A percentile compares a stretch with the other conserved stretches of the same genome.
Conservation (phyloP, 345 rosid species). For the Populus davidiana region DNA sequence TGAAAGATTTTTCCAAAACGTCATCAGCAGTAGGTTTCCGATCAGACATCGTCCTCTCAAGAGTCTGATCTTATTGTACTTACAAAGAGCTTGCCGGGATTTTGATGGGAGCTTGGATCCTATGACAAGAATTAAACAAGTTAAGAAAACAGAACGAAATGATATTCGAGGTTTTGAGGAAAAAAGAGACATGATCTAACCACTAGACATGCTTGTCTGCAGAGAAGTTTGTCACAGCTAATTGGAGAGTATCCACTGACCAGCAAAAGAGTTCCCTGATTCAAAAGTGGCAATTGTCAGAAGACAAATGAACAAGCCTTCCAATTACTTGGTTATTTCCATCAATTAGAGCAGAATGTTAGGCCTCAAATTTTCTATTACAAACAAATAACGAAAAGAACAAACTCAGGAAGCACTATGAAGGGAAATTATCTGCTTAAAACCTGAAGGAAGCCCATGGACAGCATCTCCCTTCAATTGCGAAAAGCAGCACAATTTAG, state of each 20-base stretch:
- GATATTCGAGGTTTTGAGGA: not conserved
- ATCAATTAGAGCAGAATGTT: no score
- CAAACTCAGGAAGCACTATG: no score
- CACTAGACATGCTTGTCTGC: not conserved
- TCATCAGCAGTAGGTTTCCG: no score
- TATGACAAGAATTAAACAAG: not conserved
- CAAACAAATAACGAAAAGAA: no score
- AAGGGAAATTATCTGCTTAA: not conserved
- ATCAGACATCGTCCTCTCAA: no score
- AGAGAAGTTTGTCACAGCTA: not conserved
- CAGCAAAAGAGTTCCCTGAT: not conserved
- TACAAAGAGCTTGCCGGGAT: no score
- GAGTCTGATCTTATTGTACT: no score
- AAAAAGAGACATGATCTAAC: not conserved
- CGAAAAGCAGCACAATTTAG: not conserved
- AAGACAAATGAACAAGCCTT: no score
- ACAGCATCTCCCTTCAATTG: not conserved
- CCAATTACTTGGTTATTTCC: no score
- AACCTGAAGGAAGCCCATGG: constrained; percentile 1
- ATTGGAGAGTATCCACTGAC: not conserved
- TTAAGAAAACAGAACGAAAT: not conserved
- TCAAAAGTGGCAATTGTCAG: no score
- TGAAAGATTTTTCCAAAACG: no score
- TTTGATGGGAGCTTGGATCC: not conserved
- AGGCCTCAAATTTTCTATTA: no score